phyloP scores from a whole-genome alignment of 176 grass and related monocot genomes.

The Triticum turgidum region DNA sequence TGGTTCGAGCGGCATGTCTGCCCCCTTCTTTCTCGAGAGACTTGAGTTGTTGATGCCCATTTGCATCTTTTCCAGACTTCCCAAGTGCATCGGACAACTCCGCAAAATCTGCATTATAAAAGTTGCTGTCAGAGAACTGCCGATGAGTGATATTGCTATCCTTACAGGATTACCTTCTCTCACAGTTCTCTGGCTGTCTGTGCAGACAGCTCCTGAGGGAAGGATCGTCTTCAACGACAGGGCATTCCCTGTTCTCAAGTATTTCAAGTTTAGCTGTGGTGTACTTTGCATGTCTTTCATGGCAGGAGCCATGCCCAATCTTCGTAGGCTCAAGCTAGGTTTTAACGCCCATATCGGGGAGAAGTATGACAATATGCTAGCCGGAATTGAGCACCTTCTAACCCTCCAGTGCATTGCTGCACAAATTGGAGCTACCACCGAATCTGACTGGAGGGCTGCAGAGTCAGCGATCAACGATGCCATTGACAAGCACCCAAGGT shows the following conservation, averaged over 20 bases:
- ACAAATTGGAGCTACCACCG: background rate
- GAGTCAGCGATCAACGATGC: background rate
- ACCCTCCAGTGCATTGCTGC: background rate
- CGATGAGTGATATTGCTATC: background rate
- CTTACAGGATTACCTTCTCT: background rate
- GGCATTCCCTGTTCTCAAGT: background rate
- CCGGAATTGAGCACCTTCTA: background rate
- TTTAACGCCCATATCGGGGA: background rate
- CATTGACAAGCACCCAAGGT: constrained; percentile 4
- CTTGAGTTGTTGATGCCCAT: background rate
- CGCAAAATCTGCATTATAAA: background rate
- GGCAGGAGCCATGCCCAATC: background rate
- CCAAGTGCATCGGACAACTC: background rate
- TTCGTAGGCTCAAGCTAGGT: background rate
- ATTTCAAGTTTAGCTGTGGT: background rate
- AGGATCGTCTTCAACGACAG: background rate
- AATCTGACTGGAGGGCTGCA: background rate
- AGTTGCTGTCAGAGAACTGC: constrained; percentile 16
- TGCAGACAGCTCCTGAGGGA: background rate
- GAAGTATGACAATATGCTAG: background rate
- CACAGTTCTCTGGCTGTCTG: background rate
- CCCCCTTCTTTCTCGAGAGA: background rate
- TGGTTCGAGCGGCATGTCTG: background rate
- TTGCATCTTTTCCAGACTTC: constrained; percentile 20
- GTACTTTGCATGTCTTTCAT: background rate